These are phyloP conservation scores for Nakazawaea ishiwadae DNA, from an alignment of 805 yeast species.

Conservation along the genomic window DNA sequence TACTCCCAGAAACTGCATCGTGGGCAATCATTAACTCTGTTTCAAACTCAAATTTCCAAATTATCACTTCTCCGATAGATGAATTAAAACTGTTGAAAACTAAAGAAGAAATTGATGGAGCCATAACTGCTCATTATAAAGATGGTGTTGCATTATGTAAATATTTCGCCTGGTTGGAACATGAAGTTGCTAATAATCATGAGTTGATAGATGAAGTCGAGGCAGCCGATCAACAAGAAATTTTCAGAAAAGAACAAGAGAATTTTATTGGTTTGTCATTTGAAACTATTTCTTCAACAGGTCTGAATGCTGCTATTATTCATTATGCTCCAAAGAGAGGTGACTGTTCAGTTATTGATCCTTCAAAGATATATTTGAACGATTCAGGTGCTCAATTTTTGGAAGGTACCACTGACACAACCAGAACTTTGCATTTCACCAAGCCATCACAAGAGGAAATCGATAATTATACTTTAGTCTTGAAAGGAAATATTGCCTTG, in stretches of 20 bases:
- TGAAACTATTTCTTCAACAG: conserved; percentile 70
- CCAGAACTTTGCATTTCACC: conserved; percentile 54
- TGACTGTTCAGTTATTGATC: conserved; percentile 43
- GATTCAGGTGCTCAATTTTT: conserved; percentile 60
- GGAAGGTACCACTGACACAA: conserved; percentile 63
- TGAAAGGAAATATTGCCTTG: conserved; percentile 52
- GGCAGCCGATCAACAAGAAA: conserved; percentile 56
- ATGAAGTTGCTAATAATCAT: conserved; percentile 34
- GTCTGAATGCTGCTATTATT: conserved; percentile 72
- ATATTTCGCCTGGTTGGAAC: conserved; percentile 56
- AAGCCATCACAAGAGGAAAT: conserved; percentile 41
- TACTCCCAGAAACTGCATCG: conserved; percentile 54
- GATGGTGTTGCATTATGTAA: conserved; percentile 53
- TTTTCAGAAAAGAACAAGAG: conserved; percentile 48
- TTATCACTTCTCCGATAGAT: conserved; percentile 52
- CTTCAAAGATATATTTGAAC: conserved; percentile 45
- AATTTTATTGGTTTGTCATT: conserved; percentile 63
- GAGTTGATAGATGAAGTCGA: conserved; percentile 57
- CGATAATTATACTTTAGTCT: conserved; percentile 49
- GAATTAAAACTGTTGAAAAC: conserved; percentile 51
- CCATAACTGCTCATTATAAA: conserved; percentile 47
- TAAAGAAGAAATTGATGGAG: conserved; percentile 43
- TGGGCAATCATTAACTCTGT: conserved; percentile 64
- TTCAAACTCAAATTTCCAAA: conserved; percentile 30
- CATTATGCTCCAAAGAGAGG: conserved; percentile 60